Base-by-base conservation (phyloP, 495 filamentous ascomycete species). In the Penicillium bialowiezense region DNA sequence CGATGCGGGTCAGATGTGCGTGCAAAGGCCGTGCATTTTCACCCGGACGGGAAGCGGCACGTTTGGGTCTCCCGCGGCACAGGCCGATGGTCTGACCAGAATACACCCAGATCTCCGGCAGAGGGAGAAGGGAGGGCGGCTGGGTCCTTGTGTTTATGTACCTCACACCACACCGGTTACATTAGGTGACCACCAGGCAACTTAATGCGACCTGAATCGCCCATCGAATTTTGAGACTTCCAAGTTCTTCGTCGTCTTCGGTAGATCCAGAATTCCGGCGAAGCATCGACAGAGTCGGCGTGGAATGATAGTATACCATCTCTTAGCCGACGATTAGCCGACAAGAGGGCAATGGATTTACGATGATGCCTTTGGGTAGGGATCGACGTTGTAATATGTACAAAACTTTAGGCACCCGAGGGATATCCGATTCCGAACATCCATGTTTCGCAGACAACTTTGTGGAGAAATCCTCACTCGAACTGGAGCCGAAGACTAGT, bases 311-410 rank as follows among this genome's bases (percentile, higher is more conserved):
- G n/a, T n/a, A 17, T 14, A 12, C 20, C 29, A 24, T 33, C n/a
- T n/a, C n/a, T 14, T 38, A 32, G 31, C 23, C 21, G 43, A 39
- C 29, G 10, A 14, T 37, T 42, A 42, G 37, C 47, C 47, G 38
- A 9, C 3, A 15, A 35, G n/a, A 33, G 33, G 20, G 29, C 5
- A 26, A 44, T 23, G 7, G 3, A 33, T 21, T 20, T 10, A 2
- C 2, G 10, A 8, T 24, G 23, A 14, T 37, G 34, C 33, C 20
- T 40, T 15, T 18, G 18, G 38, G 18, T n/a, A 42, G 32, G 20
- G 47, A 50, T 42, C 47, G 17, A 37, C 47, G 18, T 41, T 28
- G 14, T 13, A 18, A 26, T 15, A 18, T 33, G 19, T 21, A 20
- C 32, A 21, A 26, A 26, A 8, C n/a, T 35, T 17, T 15, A 32